A percentile compares a stretch with the other conserved stretches of the same genome.
These are phyloP conservation scores for Ilyonectria destructans DNA, from an alignment of 2,329 filamentous ascomycete genomes.

Conservation along the genomic window DNA sequence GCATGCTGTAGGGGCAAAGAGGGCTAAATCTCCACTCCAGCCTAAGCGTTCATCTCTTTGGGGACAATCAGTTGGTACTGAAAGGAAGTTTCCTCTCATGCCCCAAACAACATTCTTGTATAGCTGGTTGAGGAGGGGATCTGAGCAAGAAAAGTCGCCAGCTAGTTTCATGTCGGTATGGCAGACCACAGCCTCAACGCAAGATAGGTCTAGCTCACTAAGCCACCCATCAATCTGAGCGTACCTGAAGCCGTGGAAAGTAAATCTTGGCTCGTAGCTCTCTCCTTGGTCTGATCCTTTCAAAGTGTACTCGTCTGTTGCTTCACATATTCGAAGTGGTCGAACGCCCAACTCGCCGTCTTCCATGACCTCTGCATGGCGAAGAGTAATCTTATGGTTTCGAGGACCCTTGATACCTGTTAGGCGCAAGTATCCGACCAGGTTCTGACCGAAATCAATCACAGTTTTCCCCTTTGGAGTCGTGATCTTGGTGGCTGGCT, in stretches of 20 bases:
- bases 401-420: conserved; percentile 57
- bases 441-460: conserved; percentile 73
- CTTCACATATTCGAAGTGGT: conserved; percentile 38
- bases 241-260: conserved; percentile 71
- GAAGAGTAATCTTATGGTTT: conserved; percentile 62
- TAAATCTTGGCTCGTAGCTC: conserved; percentile 58
- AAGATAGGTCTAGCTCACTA: conserved; percentile 20
- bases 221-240: conserved; percentile 64
- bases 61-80: conserved; percentile 70
- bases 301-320: conserved; percentile 25
- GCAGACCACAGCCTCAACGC: conserved; percentile 54
- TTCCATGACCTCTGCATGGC: conserved; percentile 71
- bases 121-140: conserved; percentile 66
- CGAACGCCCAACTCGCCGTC: conserved; percentile 59
- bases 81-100: conserved; percentile 71
- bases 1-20: conserved; percentile 62
- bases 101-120: conserved; percentile 68
- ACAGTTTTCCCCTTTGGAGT: conserved; percentile 62
- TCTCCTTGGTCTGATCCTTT: conserved; percentile 52
- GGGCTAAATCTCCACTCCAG: conserved; percentile 65
- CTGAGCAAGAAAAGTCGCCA: conserved; percentile 66
- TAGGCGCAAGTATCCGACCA: conserved; percentile 70
- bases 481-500: conserved; percentile 55
- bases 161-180: conserved; percentile 68
- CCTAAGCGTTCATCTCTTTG: conserved; percentile 67